phyloP scores from a whole-genome alignment of 1,284 basidiomycete species.

The Schizopora paradoxa region DNA sequence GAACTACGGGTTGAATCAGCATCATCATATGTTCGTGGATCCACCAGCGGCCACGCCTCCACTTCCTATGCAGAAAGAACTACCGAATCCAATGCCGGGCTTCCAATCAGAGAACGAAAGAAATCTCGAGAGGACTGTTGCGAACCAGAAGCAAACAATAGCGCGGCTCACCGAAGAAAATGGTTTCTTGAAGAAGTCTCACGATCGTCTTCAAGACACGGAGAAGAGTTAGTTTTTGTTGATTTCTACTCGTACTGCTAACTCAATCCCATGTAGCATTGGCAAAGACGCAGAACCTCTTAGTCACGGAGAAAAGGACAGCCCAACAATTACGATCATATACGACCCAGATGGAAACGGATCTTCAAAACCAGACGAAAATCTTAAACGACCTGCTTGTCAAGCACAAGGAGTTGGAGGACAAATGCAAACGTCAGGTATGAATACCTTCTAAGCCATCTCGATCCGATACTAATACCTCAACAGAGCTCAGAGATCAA shows the following conservation, averaged over 20 bases:
- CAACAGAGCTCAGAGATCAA: slow-evolving; percentile 6
- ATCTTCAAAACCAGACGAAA: slow-evolving; percentile 8
- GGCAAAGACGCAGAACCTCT: slow-evolving; percentile 13
- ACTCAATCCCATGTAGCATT: slow-evolving; percentile 7
- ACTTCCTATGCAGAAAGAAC: no score
- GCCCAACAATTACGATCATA: slow-evolving; percentile 12
- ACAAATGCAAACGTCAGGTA: slow-evolving; percentile 10
- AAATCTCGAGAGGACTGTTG: slow-evolving; percentile 10
- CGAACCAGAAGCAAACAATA: slow-evolving; percentile 16
- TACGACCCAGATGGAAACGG: slow-evolving; percentile 13
- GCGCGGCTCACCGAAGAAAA: slow-evolving; percentile 12
- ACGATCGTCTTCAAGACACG: slow-evolving; percentile 12
- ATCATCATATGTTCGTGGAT: no score
- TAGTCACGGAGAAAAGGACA: slow-evolving; percentile 12
- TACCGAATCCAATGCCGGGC: not conserved
- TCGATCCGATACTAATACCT: not conserved
- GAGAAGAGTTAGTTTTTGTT: slow-evolving; percentile 9
- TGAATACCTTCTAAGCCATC: not conserved
- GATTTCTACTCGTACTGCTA: not conserved
- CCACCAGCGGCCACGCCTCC: not conserved
- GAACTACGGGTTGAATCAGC: no score
- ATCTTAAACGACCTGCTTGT: slow-evolving; percentile 11
- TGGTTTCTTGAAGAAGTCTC: slow-evolving; percentile 14
- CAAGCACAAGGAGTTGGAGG: slow-evolving; percentile 12
- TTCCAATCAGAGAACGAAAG: slow-evolving; percentile 1